phyloP scores from a whole-genome alignment of 768 basidiomycete genomes.

The Amyloporia xantha region DNA sequence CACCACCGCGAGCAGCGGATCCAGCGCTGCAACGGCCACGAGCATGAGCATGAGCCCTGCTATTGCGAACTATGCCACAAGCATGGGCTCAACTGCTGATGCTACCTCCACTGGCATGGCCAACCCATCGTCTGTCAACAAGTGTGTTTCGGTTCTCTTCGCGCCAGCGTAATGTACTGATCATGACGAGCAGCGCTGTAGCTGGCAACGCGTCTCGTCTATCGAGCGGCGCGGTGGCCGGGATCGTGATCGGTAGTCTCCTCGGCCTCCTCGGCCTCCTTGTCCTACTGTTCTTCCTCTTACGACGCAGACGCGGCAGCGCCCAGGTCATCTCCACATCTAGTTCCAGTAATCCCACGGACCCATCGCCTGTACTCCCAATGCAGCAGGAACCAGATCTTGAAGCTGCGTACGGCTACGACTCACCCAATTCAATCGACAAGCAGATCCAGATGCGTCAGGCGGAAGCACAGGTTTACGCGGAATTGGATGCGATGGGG shows the following conservation, averaged over 20 bases:
- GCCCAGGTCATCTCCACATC: not conserved
- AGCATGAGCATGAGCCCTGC: no score
- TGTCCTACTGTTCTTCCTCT: slow-evolving; percentile 5
- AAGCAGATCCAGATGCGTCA: not conserved
- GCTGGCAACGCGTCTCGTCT: slow-evolving; percentile 3
- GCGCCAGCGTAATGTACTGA: no score
- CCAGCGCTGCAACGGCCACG: no score
- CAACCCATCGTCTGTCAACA: no score
- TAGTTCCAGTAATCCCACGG: not conserved
- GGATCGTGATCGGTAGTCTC: slow-evolving; percentile 8
- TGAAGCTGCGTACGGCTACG: slow-evolving; percentile 10
- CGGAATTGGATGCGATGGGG: not conserved
- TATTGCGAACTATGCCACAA: not conserved
- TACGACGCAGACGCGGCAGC: slow-evolving; percentile 8
- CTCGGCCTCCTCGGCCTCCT: slow-evolving; percentile 6
- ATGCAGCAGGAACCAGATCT: slow-evolving; percentile 12
- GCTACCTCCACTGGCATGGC: not conserved
- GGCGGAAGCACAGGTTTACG: not conserved
- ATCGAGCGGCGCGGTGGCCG: slow-evolving; percentile 9
- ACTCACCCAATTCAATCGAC: not conserved
- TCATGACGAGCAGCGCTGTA: not conserved
- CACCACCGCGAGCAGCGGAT: no score
- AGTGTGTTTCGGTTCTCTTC: no score
- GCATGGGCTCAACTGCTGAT: not conserved
- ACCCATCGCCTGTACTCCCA: slow-evolving; percentile 9